Percentiles rank a stretch among this genome's conserved stretches.
Evolutionary conservation across 2,329 filamentous ascomycete genomes (phyloP).

Genomic region (Hypoxylon sp.): DNA sequence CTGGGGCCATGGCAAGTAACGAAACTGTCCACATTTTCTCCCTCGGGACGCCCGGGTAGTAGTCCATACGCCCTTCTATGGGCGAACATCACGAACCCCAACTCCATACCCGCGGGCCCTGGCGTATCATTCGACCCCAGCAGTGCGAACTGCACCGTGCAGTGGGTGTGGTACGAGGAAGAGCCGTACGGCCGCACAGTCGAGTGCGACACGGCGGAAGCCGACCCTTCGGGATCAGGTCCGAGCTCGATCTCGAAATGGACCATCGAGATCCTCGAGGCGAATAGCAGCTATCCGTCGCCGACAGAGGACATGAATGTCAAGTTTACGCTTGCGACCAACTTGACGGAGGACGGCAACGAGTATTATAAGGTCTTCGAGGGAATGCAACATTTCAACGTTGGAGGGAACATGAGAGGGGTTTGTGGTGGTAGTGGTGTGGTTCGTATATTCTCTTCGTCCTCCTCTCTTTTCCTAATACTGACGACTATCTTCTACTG

Average conservation of each 20-base stretch:
- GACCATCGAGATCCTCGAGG: slow-evolving; percentile 49
- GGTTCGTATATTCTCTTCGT: slow-evolving; percentile 18
- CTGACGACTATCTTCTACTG: slow-evolving; percentile 13
- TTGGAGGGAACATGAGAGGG: slow-evolving; percentile 41
- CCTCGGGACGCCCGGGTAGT: slow-evolving; percentile 48
- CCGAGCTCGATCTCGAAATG: slow-evolving; percentile 41
- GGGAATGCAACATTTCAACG: slow-evolving; percentile 47
- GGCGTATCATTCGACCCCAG: slow-evolving; percentile 42
- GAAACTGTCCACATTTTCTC: slow-evolving; percentile 44
- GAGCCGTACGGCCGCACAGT: slow-evolving; percentile 40
- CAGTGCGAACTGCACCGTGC: slow-evolving; percentile 49
- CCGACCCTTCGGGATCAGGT: not conserved
- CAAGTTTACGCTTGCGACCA: slow-evolving; percentile 45
- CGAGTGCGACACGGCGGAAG: slow-evolving; percentile 40
- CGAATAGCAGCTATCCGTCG: slow-evolving; percentile 19
- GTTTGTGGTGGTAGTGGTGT: slow-evolving; percentile 46
- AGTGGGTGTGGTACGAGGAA: slow-evolving; percentile 39
- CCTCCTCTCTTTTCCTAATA: not conserved
- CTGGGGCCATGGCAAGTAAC: slow-evolving; percentile 50
- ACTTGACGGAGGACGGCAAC: slow-evolving; percentile 36
- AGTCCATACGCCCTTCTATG: slow-evolving; percentile 41
- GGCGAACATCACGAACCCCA: slow-evolving; percentile 51
- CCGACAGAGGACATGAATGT: slow-evolving; percentile 47
- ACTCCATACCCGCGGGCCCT: slow-evolving; percentile 42
- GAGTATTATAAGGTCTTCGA: slow-evolving; percentile 39